phyloP scores from a whole-genome alignment of 2,329 filamentous ascomycete species.

The Calonectria honghensis region DNA sequence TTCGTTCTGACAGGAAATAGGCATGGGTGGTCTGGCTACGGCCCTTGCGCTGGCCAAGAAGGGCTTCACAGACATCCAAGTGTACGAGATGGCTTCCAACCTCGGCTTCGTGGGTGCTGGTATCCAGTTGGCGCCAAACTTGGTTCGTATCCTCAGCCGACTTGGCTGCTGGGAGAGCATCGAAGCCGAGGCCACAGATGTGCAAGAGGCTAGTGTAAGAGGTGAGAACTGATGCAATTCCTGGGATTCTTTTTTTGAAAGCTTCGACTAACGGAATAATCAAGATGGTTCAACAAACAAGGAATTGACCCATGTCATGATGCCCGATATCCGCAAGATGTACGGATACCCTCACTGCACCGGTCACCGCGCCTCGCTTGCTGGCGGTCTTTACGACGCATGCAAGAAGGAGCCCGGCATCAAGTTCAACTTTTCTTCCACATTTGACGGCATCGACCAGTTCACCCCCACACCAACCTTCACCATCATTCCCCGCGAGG shows the following conservation, averaged over 20 bases:
- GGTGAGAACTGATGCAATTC: slow-evolving; percentile 61
- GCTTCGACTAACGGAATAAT: background rate
- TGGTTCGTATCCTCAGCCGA: slow-evolving; percentile 84
- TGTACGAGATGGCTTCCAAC: slow-evolving; percentile 83
- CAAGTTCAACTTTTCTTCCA: slow-evolving; percentile 80
- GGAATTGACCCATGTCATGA: slow-evolving; percentile 82
- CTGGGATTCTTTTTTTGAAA: too few relatives aligned
- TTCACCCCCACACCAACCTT: slow-evolving; percentile 78
- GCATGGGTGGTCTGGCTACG: slow-evolving; percentile 85
- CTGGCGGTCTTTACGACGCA: slow-evolving; percentile 81
- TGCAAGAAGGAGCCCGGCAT: slow-evolving; percentile 79
- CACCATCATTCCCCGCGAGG: slow-evolving; percentile 74
- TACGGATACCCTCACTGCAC: slow-evolving; percentile 88
- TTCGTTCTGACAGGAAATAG: slow-evolving; percentile 60
- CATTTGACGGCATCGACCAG: slow-evolving; percentile 73
- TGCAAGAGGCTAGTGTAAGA: slow-evolving; percentile 83
- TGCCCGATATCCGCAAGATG: slow-evolving; percentile 79
- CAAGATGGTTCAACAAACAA: slow-evolving; percentile 79
- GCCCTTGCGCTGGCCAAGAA: slow-evolving; percentile 85
- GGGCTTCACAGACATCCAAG: slow-evolving; percentile 83
- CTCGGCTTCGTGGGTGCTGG: slow-evolving; percentile 89
- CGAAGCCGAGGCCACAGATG: slow-evolving; percentile 80
- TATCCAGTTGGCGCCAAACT: slow-evolving; percentile 89
- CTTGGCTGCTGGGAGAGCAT: slow-evolving; percentile 85
- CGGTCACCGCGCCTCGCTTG: slow-evolving; percentile 84